phyloP scores from a whole-genome alignment of 1,284 basidiomycete species.

The Bondarzewia mesenterica region DNA sequence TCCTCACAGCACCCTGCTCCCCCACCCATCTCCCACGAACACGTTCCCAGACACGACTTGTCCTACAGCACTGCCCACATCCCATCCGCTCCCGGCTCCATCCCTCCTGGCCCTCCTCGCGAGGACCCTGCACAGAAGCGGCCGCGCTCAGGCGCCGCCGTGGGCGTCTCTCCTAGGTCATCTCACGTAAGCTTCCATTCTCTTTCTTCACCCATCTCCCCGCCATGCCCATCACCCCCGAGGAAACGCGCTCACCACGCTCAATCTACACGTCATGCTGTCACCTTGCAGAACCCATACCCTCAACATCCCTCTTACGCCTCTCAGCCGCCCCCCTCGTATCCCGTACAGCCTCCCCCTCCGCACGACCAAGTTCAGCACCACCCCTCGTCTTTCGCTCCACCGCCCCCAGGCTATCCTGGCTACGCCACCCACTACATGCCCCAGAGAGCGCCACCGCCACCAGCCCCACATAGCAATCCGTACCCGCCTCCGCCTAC shows the following conservation, averaged over 20 bases:
- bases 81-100: slow-evolving; percentile 6
- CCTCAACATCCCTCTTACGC: slow-evolving; percentile 16
- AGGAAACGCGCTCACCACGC: slow-evolving; percentile 17
- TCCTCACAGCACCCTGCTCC: slow-evolving; percentile 9
- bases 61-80: slow-evolving; percentile 7
- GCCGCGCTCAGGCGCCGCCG: slow-evolving; percentile 21
- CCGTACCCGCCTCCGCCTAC: slow-evolving; percentile 22
- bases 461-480: slow-evolving; percentile 13
- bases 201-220: slow-evolving; percentile 3
- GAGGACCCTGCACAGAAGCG: slow-evolving; percentile 10
- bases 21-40: slow-evolving; percentile 9
- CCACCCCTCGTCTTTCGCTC: slow-evolving; percentile 11
- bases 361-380: slow-evolving; percentile 15
- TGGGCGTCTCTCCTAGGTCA: slow-evolving; percentile 26
- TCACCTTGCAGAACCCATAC: slow-evolving; percentile 10
- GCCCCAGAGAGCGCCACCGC: slow-evolving; percentile 18
- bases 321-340: slow-evolving; percentile 19
- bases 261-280: slow-evolving; percentile 16
- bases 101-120: slow-evolving; percentile 16
- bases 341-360: slow-evolving; percentile 17
- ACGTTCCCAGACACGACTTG: slow-evolving; percentile 9
- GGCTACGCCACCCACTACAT: slow-evolving; percentile 10
- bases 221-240: background rate
- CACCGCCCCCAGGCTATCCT: slow-evolving; percentile 10
- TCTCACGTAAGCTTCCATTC: slow-evolving; percentile 27